Evolutionary conservation across 129 eudicot genomes (phyloP), one percentile per base, ranked within the genome.

Genomic region (Mikania micrantha): DNA sequence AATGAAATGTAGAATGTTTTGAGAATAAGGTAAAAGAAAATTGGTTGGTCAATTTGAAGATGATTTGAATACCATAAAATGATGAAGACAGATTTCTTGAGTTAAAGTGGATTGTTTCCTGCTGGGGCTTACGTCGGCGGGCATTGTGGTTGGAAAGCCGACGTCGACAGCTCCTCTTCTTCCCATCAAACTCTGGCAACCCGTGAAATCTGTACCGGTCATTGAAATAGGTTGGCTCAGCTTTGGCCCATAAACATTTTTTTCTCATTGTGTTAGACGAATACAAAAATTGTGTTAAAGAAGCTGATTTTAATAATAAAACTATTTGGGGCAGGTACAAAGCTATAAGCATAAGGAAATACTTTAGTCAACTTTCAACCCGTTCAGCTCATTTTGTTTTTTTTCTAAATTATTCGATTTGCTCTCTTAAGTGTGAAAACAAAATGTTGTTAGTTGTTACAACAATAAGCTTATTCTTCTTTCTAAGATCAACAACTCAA

Each of bases 101-200:
- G 52, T 78, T 82, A 40, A 88, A 91, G 52, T 78, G 84, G 62
- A 92, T 84, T 1, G 87, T 75, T 41, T 85, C 96, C 22, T 72
- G 88, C 25, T 78, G 94, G 42, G 95, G 98, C 77, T 93, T 93
- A 63, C 98, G 91, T 39, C 98, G 92, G 1, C 98, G 84, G 28
- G 98, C 88, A 76, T 93, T 93, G 67, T 93, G 98, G 81, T 93
- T 95, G 67, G 95, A 84, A 58, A 93, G 98, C 32, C 96, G 83
- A 70, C 81, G 78, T 5, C 96, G 87, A 63, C 98, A 93, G 81
- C 98, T 89, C 17, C 96, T 81, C 82, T 93, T 93, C 79, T 84
- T 86, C 68, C 86, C 92, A 67, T 93, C 98, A 81, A 93, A 93
- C 60, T 88, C 98, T 16, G 90, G 42, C 79, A 88, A 66, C 72